A percentile compares a stretch with the other conserved stretches of the same genome.
Conservation (phyloP, 352 stramenopile genomes). For the Globisporangium echinulatum region DNA sequence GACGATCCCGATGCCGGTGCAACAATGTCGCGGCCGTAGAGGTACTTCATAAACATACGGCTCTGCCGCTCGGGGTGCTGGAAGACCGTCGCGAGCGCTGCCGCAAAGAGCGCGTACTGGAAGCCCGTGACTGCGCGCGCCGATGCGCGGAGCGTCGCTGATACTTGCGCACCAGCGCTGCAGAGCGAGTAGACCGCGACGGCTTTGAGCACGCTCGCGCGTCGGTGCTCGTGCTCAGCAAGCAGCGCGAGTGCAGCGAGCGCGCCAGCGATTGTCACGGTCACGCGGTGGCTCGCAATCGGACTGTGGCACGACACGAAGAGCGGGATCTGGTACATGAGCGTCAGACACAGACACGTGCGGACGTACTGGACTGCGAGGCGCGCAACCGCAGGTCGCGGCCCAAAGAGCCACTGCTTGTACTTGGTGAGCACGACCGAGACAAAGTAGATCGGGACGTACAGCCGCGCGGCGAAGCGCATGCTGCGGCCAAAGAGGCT, state of each 20-base stretch:
- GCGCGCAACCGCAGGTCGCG: constrained; percentile 28
- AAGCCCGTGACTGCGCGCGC: constrained; percentile 13
- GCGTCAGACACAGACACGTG: constrained; percentile 49
- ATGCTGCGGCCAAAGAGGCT: constrained; percentile 32
- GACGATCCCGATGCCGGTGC: background rate
- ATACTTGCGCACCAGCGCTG: constrained; percentile 24
- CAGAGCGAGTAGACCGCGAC: constrained; percentile 46
- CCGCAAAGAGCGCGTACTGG: constrained; percentile 36
- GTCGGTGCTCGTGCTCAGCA: constrained; percentile 45
- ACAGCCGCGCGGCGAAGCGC: constrained; percentile 35
- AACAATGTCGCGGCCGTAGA: constrained; percentile 41
- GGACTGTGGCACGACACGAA: constrained; percentile 40
- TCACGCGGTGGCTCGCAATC: constrained; percentile 22
- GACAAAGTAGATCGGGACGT: constrained; percentile 61
- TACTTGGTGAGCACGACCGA: constrained; percentile 47
- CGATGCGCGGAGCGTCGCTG: constrained; percentile 14
- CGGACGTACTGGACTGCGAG: constrained; percentile 44
- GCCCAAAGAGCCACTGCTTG: constrained; percentile 55
- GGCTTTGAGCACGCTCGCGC: constrained; percentile 48
- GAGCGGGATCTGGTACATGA: constrained; percentile 55
- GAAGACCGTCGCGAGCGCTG: constrained; percentile 41
- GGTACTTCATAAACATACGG: constrained; percentile 34
- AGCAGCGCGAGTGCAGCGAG: constrained; percentile 39
- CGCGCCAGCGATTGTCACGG: constrained; percentile 28
- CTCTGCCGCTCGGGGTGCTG: constrained; percentile 34